Conservation (phyloP, 164 flowering plant species). For the Akebia trifoliata region DNA sequence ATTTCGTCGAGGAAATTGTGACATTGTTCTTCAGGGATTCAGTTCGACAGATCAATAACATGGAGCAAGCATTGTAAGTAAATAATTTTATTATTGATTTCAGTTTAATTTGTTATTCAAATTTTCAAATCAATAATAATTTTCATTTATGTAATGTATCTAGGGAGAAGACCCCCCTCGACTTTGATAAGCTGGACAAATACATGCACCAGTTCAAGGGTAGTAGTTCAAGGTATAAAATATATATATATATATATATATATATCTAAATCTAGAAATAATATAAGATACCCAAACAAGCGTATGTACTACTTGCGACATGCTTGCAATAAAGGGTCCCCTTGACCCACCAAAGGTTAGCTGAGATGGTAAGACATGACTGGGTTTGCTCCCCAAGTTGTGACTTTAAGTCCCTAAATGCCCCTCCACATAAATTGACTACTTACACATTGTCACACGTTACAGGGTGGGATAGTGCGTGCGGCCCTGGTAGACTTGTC, state of each 20-base stretch:
- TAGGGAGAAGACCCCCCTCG: conserved; percentile 51
- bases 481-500: too few relatives aligned
- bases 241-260: background rate
- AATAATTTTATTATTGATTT: background rate
- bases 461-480: too few relatives aligned
- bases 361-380: too few relatives aligned
- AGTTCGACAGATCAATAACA: conserved; percentile 31
- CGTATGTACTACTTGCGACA: too few relatives aligned
- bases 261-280: too few relatives aligned
- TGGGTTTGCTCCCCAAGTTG: too few relatives aligned
- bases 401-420: too few relatives aligned
- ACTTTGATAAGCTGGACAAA: conserved; percentile 49
- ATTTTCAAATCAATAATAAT: background rate
- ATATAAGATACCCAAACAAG: too few relatives aligned
- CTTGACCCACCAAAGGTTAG: background rate
- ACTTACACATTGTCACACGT: background rate
- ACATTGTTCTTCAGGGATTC: conserved; percentile 62
- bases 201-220: conserved; percentile 73
- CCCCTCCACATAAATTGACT: background rate
- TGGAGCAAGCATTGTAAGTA: conserved; percentile 63
- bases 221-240: conserved; percentile 54
- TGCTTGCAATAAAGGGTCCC: background rate
- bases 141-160: background rate
- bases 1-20: conserved; percentile 72
- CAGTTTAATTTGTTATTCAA: background rate